A percentile compares a stretch with the other conserved stretches of the same genome.
Conservation (phyloP, 139 green algal species). For the Chlorella sp. region DNA sequence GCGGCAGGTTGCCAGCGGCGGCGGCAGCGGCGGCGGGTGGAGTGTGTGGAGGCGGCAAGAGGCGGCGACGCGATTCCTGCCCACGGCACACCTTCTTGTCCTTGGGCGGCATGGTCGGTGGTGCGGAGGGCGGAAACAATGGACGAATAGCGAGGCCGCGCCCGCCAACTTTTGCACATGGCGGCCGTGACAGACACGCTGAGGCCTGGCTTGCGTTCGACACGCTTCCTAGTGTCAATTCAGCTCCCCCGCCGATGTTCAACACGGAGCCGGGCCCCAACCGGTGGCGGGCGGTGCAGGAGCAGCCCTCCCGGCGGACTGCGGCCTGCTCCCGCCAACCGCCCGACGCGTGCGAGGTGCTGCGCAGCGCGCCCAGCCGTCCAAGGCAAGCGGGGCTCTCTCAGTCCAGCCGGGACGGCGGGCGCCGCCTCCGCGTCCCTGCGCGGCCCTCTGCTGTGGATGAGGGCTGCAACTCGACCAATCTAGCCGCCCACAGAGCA, state of each 20-base stretch:
- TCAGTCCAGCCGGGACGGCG: background rate
- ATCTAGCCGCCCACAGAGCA: no score
- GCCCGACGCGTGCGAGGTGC: background rate
- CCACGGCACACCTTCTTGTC: background rate
- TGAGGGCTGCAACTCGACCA: no score
- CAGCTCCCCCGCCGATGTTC: background rate
- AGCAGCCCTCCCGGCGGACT: no score
- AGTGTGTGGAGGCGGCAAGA: background rate
- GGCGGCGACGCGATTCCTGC: background rate
- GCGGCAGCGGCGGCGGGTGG: background rate
- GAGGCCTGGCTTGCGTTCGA: background rate
- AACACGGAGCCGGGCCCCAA: background rate
- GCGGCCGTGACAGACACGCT: background rate
- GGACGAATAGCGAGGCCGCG: no score
- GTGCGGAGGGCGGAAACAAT: background rate
- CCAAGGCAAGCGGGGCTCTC: background rate
- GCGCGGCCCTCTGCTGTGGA: no score
- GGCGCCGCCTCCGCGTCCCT: no score
- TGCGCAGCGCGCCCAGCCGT: background rate
- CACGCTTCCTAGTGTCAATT: background rate
- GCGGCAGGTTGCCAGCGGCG: background rate
- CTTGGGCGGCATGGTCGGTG: constrained; percentile 7
- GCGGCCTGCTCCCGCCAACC: no score
- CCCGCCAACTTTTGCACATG: no score
- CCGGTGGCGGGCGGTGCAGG: background rate